phyloP scores from a whole-genome alignment of 352 stramenopile genomes.

The Phytophthora multivora region DNA sequence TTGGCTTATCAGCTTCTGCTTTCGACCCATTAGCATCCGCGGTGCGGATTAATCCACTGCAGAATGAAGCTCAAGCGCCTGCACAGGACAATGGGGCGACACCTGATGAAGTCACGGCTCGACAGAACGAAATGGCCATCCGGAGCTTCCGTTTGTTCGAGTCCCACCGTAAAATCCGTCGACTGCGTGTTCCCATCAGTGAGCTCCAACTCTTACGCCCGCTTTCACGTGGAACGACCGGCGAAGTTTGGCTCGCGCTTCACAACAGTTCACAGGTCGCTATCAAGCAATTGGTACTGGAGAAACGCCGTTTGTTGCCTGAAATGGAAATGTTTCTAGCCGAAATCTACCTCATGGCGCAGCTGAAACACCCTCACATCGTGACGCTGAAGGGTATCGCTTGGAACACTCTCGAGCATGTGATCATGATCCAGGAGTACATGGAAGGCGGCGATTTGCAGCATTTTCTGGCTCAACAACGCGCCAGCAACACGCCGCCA shows the following conservation, averaged over 20 bases:
- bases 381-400: constrained; percentile 63
- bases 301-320: constrained; percentile 55
- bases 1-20: constrained; percentile 60
- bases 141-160: constrained; percentile 70
- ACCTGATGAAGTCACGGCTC: constrained; percentile 27
- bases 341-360: constrained; percentile 76
- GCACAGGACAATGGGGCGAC: not conserved
- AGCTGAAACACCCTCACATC: constrained; percentile 74
- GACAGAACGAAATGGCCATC: constrained; percentile 59
- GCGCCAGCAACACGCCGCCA: constrained; percentile 11
- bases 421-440: constrained; percentile 78
- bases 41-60: constrained; percentile 34
- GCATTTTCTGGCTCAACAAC: constrained; percentile 48
- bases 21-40: constrained; percentile 48
- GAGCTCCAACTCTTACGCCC: constrained; percentile 61
- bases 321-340: constrained; percentile 78
- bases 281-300: constrained; percentile 67
- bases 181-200: constrained; percentile 49
- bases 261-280: constrained; percentile 53
- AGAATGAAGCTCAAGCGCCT: constrained; percentile 12
- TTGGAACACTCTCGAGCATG: constrained; percentile 74
- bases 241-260: constrained; percentile 77
- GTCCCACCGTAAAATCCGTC: constrained; percentile 61
- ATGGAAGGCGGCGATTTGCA: constrained; percentile 74
- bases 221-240: constrained; percentile 57